Conservation (phyloP, 805 yeast genomes). For the Candida nemodendra region DNA sequence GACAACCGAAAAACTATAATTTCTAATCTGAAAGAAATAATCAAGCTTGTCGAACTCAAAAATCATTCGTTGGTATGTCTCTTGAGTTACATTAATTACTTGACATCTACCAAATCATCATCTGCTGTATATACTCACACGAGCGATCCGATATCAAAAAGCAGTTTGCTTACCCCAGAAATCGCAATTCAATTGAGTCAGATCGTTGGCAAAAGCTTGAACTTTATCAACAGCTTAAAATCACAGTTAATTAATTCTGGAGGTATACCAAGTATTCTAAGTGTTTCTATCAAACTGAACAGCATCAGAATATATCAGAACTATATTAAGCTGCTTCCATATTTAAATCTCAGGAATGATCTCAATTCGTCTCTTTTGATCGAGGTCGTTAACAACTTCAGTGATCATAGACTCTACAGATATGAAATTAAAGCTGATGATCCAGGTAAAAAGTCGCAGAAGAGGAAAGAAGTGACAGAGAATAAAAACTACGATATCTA, state of each 20-base stretch:
- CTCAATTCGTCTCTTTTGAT: constrained; percentile 32
- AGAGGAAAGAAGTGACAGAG: constrained; percentile 12
- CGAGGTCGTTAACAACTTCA: constrained; percentile 34
- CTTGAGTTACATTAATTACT: constrained; percentile 48
- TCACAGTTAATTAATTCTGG: constrained; percentile 19
- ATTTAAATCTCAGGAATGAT: constrained; percentile 30
- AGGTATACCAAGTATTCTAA: constrained; percentile 20
- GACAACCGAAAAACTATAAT: constrained; percentile 33
- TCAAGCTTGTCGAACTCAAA: constrained; percentile 48
- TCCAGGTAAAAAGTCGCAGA: constrained; percentile 9
- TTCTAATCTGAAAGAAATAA: constrained; percentile 32
- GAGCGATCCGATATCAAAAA: constrained; percentile 23
- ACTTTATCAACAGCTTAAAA: constrained; percentile 26
- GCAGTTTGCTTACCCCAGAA: constrained; percentile 32
- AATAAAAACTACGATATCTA: constrained; percentile 31
- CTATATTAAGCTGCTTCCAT: constrained; percentile 34
- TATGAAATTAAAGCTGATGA: constrained; percentile 12
- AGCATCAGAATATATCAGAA: constrained; percentile 32
- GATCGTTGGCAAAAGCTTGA: constrained; percentile 31
- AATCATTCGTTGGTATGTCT: constrained; percentile 60
- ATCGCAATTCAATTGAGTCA: constrained; percentile 32
- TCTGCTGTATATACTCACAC: constrained; percentile 24
- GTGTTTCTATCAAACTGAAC: constrained; percentile 26
- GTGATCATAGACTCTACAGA: constrained; percentile 22
- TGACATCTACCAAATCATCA: constrained; percentile 44